Base-by-base conservation (phyloP, 1,284 basidiomycete species). In the Cryptococcus jaspeensis region DNA sequence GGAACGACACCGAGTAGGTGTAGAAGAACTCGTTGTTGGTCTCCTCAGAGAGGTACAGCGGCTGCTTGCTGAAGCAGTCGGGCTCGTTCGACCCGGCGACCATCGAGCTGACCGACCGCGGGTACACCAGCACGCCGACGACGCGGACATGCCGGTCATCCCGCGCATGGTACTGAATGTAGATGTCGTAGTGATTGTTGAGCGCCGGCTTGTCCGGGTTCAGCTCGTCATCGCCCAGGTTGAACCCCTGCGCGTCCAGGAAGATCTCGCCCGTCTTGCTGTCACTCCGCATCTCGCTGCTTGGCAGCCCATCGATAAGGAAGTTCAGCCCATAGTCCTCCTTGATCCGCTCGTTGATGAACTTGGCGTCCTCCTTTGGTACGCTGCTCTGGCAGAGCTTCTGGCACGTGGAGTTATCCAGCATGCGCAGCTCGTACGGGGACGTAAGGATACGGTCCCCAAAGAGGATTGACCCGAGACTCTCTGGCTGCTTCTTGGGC, bases 251-350 rank as follows among this genome's bases (percentile, higher is more conserved):
- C 8, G 90, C 89, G 76, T 94, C 91, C 70, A 90, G 92, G 78
- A 95, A 96, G 20, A 87, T 75, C 53, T 95, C 91, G 18, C 84
- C 83, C 2, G 85, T 90, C 65, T 86, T 83, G 52, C 81, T 72
- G 72, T 95, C 91, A 46, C 82, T 78, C 78, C 91, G 93, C 86
- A 92, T 89, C 76, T 95, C 91, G 5, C 92, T 91, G 8, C 90
- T 91, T 4, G 95, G 95, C 38, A 98, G 83, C 3, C 94, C 94
- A 69, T 98, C 94, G 45, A 98, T 82, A 54, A 98, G 86, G 87
- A 93, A 95, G 72, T 97, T 97, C 61, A 97, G 80, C 0, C 92
- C 91, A 71, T 97, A 98, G 71, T 93, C 89, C 73, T 97, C 92
- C 46, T 83, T 82, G 72, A 98, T 95, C 50, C 92, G 87, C n/a